Evolutionary conservation across 1,284 basidiomycete genomes (phyloP).

Genomic region (Rhodotorula sp.): DNA sequence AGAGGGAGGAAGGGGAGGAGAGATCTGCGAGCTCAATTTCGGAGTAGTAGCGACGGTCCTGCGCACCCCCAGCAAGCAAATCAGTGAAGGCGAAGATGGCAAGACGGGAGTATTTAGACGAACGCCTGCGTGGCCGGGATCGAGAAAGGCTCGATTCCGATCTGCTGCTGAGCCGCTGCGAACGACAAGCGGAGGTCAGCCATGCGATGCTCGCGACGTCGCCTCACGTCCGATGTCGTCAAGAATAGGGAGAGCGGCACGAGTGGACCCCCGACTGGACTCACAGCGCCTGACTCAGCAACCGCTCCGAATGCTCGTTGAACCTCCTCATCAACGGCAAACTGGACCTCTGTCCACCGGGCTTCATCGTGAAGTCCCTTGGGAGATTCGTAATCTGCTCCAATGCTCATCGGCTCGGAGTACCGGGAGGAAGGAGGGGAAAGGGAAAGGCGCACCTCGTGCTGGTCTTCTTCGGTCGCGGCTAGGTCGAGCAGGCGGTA

Average conservation of each 20-base stretch:
- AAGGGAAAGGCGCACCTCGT: constrained; percentile 58
- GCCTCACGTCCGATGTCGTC: too few species aligned
- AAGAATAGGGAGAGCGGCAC: too few species aligned
- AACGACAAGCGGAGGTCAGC: background rate
- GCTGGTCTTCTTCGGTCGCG: constrained; percentile 89
- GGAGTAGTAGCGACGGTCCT: constrained; percentile 55
- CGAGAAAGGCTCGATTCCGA: constrained; percentile 17
- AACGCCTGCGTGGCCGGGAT: constrained; percentile 39
- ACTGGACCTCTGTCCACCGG: constrained; percentile 79
- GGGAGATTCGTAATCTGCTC: constrained; percentile 70
- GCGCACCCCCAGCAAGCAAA: background rate
- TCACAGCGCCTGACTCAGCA: constrained; percentile 60
- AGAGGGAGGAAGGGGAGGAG: constrained; percentile 59
- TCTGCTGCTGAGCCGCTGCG: constrained; percentile 3
- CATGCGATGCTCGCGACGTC: too few species aligned
- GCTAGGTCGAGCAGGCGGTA: constrained; percentile 80
- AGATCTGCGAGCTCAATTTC: constrained; percentile 87
- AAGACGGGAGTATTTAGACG: background rate
- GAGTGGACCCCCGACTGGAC: too few species aligned
- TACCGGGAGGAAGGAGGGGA: background rate
- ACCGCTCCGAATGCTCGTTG: constrained; percentile 90
- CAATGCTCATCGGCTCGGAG: background rate
- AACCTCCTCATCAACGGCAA: constrained; percentile 93
- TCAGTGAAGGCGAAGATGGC: background rate
- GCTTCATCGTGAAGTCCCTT: constrained; percentile 91